Evolutionary conservation across 2,329 filamentous ascomycete genomes (phyloP).

Genomic region (Grosmannia clavigera): DNA sequence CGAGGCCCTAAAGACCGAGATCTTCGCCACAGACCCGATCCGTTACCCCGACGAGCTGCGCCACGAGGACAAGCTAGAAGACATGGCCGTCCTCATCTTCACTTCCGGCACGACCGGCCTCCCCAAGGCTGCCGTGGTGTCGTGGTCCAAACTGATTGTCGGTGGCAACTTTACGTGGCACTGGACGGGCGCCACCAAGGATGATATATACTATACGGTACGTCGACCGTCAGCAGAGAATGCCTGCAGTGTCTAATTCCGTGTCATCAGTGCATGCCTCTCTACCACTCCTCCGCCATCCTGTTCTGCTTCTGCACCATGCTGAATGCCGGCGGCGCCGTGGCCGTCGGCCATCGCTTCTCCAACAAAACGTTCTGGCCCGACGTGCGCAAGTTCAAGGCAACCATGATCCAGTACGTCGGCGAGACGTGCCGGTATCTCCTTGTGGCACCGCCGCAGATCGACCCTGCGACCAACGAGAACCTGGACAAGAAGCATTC

Average conservation of each 20-base stretch:
- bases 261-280: conserved; percentile 59
- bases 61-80: conserved; percentile 33
- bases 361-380: conserved; percentile 66
- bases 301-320: conserved; percentile 55
- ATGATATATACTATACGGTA: conserved; percentile 67
- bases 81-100: conserved; percentile 66
- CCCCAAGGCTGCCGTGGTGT: conserved; percentile 66
- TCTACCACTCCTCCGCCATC: conserved; percentile 74
- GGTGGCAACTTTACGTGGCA: conserved; percentile 38
- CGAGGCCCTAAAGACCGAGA: conserved; percentile 41
- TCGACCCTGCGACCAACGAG: conserved; percentile 51
- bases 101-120: conserved; percentile 78
- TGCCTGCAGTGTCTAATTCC: neutral
- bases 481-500: conserved; percentile 60
- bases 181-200: conserved; percentile 44
- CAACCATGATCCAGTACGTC: conserved; percentile 76
- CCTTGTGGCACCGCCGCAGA: conserved; percentile 50
- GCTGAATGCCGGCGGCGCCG: conserved; percentile 48
- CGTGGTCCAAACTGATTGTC: conserved; percentile 53
- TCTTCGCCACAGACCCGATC: conserved; percentile 35
- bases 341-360: conserved; percentile 66
- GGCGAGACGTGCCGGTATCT: conserved; percentile 80
- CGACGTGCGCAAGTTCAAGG: conserved; percentile 56
- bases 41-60: conserved; percentile 48
- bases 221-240: conserved; percentile 12